Conservation (phyloP, 331 rosid genomes). For the Rosa hybrid region DNA sequence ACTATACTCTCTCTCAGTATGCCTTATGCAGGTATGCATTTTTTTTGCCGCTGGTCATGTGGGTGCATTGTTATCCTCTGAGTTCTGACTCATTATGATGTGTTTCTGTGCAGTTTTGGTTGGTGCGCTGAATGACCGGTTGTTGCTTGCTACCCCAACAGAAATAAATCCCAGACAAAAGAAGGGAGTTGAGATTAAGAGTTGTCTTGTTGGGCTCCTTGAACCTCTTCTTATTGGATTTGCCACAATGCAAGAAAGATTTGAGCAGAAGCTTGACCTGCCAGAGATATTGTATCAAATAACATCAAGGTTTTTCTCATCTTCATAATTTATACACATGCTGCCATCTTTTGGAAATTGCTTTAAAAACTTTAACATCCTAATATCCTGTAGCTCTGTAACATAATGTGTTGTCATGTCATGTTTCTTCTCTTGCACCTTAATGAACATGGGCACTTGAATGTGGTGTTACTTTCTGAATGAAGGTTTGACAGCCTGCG, state of each 20-base stretch:
- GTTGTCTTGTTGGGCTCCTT: slow-evolving; percentile 98
- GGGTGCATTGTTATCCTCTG: slow-evolving; percentile 1
- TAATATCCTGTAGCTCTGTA: background rate
- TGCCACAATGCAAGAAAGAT: slow-evolving; percentile 91
- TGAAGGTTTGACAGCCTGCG: slow-evolving; percentile 99
- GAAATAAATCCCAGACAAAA: slow-evolving; percentile 88
- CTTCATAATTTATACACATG: background rate
- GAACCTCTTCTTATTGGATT: slow-evolving; percentile 99
- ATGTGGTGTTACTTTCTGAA: slow-evolving; percentile 34
- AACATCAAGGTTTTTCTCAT: slow-evolving; percentile 78
- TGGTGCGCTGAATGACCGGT: slow-evolving; percentile 91
- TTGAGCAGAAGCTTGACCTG: slow-evolving; percentile 93
- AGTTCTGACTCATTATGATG: slow-evolving; percentile 33
- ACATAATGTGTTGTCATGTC: slow-evolving; percentile 16
- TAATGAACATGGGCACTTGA: slow-evolving; percentile 20
- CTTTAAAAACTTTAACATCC: background rate
- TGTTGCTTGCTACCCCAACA: slow-evolving; percentile 83
- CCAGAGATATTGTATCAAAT: slow-evolving; percentile 95
- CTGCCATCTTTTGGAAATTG: background rate
- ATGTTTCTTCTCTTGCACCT: slow-evolving; percentile 25
- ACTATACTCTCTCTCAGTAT: slow-evolving; percentile 78
- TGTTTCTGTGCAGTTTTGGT: slow-evolving; percentile 65
- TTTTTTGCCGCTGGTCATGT: slow-evolving; percentile 17
- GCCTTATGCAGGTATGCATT: slow-evolving; percentile 76
- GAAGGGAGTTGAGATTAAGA: slow-evolving; percentile 82